A percentile compares a stretch with the other conserved stretches of the same genome.
Conservation (phyloP, 805 yeast genomes). For the Brettanomyces nanus region DNA sequence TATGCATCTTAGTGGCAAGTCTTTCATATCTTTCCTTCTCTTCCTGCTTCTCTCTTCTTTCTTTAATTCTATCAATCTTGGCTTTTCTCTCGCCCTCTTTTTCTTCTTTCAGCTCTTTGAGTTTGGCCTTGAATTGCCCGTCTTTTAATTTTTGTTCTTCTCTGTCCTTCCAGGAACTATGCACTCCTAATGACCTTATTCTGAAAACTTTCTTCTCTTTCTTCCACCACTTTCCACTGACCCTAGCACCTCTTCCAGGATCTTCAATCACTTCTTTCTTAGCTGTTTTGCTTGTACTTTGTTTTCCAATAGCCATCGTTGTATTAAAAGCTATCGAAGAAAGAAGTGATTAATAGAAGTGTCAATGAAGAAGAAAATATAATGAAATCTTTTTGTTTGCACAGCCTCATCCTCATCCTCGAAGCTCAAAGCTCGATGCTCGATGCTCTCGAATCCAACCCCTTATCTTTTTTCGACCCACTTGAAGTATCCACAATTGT, state of each 20-base stretch:
- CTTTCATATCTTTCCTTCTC: slow-evolving; percentile 84
- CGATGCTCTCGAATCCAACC: too few species aligned
- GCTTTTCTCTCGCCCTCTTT: slow-evolving; percentile 53
- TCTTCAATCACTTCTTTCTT: slow-evolving; percentile 9
- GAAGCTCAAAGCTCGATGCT: too few species aligned
- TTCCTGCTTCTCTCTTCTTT: slow-evolving; percentile 70
- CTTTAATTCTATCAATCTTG: slow-evolving; percentile 51
- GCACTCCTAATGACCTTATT: slow-evolving; percentile 52
- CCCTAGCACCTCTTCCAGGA: slow-evolving; percentile 22
- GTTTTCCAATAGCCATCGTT: too few species aligned
- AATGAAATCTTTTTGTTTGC: too few species aligned
- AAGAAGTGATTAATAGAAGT: too few species aligned
- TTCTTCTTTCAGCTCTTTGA: slow-evolving; percentile 71
- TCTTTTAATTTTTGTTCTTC: slow-evolving; percentile 60
- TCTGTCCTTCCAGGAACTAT: slow-evolving; percentile 56
- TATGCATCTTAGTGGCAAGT: slow-evolving; percentile 82
- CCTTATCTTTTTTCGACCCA: too few species aligned
- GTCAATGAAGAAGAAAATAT: too few species aligned
- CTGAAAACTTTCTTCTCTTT: slow-evolving; percentile 59
- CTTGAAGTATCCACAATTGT: slow-evolving; percentile 45
- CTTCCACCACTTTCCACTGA: slow-evolving; percentile 57
- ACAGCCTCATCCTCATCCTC: too few species aligned
- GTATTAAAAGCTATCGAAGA: too few species aligned
- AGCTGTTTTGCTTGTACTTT: slow-evolving; percentile 3
- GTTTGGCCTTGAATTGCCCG: slow-evolving; percentile 55